Conservation (phyloP, 225 moss, liverwort and hornwort genomes). For the Anthoceros angustus region DNA sequence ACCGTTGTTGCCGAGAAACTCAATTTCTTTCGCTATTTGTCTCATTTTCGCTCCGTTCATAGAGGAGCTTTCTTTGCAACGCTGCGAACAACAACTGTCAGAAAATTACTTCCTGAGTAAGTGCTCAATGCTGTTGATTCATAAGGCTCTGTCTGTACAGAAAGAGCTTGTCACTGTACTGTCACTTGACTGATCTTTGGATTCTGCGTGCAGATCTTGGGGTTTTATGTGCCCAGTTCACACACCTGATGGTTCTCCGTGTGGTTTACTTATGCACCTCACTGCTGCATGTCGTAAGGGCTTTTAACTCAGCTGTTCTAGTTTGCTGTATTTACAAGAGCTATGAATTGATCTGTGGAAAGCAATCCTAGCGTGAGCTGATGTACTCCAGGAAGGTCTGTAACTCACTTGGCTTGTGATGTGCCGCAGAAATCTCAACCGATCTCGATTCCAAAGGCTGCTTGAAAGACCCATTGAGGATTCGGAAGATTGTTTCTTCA, state of each 20-base stretch:
- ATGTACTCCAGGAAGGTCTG: neutral
- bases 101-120: conserved; percentile 95
- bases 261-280: conserved; percentile 93
- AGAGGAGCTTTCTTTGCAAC: conserved; percentile 88
- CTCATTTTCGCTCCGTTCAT: conserved; percentile 94
- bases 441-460: conserved; percentile 69
- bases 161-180: neutral
- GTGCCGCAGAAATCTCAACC: conserved; percentile 53
- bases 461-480: conserved; percentile 41
- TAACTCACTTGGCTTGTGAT: neutral
- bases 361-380: neutral
- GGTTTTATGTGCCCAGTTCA: conserved; percentile 97
- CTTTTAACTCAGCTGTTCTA: neutral
- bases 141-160: neutral
- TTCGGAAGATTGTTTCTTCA: conserved; percentile 53
- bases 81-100: conserved; percentile 77
- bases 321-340: neutral
- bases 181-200: neutral
- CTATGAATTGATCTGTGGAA: neutral
- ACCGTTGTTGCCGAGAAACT: conserved; percentile 90
- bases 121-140: conserved; percentile 5
- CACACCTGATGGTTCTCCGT: conserved; percentile 92
- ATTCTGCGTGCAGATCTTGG: conserved; percentile 63
- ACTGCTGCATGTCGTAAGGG: conserved; percentile 76
- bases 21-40: conserved; percentile 85